Conservation (phyloP, 345 rosid genomes). For the Arabidopsis suecica region DNA sequence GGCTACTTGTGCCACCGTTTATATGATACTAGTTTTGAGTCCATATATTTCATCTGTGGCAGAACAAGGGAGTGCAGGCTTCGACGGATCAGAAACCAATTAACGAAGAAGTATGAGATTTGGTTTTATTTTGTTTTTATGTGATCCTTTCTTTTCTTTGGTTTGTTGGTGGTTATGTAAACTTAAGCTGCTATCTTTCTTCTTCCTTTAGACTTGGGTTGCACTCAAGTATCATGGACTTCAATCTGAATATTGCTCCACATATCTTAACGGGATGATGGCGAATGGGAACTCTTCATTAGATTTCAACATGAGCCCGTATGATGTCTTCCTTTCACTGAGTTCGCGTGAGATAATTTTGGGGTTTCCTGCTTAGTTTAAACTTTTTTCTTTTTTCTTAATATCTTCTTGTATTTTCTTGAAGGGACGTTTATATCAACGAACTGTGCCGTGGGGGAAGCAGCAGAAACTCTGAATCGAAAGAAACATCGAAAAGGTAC, state of each 20-base stretch:
- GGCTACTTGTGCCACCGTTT: slow-evolving; percentile 9
- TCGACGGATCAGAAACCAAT: slow-evolving; percentile 52
- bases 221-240: slow-evolving; percentile 76
- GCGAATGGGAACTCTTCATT: slow-evolving; percentile 57
- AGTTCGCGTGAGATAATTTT: slow-evolving; percentile 1
- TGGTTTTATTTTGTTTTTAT: slow-evolving; percentile 20
- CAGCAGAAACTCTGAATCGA: slow-evolving; percentile 45
- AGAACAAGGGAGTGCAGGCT: slow-evolving; percentile 59
- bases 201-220: slow-evolving; percentile 66
- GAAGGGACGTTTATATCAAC: slow-evolving; percentile 68
- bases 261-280: slow-evolving; percentile 64
- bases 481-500: slow-evolving; percentile 63
- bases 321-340: slow-evolving; percentile 36
- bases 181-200: slow-evolving; percentile 26
- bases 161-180: slow-evolving; percentile 24
- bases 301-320: slow-evolving; percentile 77
- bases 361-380: slow-evolving; percentile 3
- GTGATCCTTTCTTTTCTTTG: slow-evolving; percentile 19
- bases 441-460: slow-evolving; percentile 69
- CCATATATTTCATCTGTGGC: slow-evolving; percentile 29
- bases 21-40: slow-evolving; percentile 12
- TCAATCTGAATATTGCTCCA: slow-evolving; percentile 66
- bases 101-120: slow-evolving; percentile 59
- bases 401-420: slow-evolving; percentile 32
- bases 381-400: neutral